Evolutionary conservation across 192 early-diverging fungal genomes (phyloP), one percentile per base, ranked within the genome.

Genomic region (Spinellus fusiger): DNA sequence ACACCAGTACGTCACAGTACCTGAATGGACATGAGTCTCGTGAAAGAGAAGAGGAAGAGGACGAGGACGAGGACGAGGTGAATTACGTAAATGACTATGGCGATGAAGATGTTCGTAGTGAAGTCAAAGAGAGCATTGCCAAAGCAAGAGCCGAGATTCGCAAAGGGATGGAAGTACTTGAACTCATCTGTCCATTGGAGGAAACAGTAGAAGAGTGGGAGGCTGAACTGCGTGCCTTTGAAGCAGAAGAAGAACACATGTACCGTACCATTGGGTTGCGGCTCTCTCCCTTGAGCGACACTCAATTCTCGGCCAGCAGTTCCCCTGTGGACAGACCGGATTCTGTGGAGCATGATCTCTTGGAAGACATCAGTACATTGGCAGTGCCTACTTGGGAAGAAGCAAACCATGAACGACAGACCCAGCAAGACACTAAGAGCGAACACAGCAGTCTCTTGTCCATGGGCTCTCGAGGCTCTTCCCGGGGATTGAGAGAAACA

Each of bases 41-140:
- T 29, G 57, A 59, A 3, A 31, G 25, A 22, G 22, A 18, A 4
- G 18, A 16, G 10, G 28, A 60, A 10, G 44, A 38, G 7, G 49
- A 53, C 44, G 64, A 59, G 12, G 49, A 66, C 56, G 64, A 65
- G 3, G 64, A 58, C 25, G 54, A 70, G 49, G 62, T 49, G n/a
- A n/a, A n/a, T 3, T 59, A 60, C 12, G 56, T 35, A 18, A 44
- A 59, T 35, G 57, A 64, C 29, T 18, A 35, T 32, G 49, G 57
- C 23, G 68, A 69, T 32, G 61, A 64, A 56, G 54, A 52, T 52
- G 46, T 61, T 13, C 16, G 50, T 16, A 56, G 57, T 16, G 70
- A 63, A 49, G 61, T 73, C 52, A 67, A 73, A 38, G 65, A 66
- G 25, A 66, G 61, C 47, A 73, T 73, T 35, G 70, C 64, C 13